Evolutionary conservation across 1,284 basidiomycete genomes (phyloP).

Genomic region (Pisolithus thermaeus): DNA sequence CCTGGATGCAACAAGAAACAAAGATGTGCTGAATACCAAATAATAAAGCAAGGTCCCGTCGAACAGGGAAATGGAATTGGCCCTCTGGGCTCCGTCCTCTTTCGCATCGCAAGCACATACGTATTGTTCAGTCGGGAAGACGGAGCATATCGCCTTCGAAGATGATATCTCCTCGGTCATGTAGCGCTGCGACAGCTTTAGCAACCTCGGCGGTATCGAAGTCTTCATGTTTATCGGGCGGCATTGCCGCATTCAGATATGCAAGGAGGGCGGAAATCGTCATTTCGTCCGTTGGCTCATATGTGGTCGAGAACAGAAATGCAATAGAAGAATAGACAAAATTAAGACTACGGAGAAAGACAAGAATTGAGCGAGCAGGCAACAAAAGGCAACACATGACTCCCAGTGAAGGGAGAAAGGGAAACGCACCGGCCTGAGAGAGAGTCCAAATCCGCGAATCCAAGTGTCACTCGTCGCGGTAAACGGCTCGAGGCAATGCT

Average conservation of each 20-base stretch:
- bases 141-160: conserved; percentile 59
- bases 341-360: conserved; percentile 35
- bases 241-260: conserved; percentile 69
- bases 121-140: conserved; percentile 19
- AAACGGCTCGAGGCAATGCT: conserved; percentile 19
- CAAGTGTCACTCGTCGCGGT: conserved; percentile 32
- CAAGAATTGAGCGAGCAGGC: conserved; percentile 3
- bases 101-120: too few relatives aligned
- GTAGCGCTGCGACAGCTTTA: conserved; percentile 46
- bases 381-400: conserved; percentile 3
- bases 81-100: too few relatives aligned
- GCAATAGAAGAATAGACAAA: conserved; percentile 56
- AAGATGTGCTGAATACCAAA: too few relatives aligned
- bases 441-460: conserved; percentile 52
- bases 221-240: conserved; percentile 70
- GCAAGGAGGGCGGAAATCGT: conserved; percentile 59
- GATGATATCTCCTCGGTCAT: conserved; percentile 45
- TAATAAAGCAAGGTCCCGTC: too few relatives aligned
- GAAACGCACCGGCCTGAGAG: conserved; percentile 48
- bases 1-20: too few relatives aligned
- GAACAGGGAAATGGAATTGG: too few relatives aligned
- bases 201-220: conserved; percentile 70
- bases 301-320: conserved; percentile 60
- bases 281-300: conserved; percentile 57
- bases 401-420: conserved; percentile 1